These are phyloP conservation scores for Eucalyptus marginata DNA, from an alignment of 345 rosid species.

Conservation along the genomic window DNA sequence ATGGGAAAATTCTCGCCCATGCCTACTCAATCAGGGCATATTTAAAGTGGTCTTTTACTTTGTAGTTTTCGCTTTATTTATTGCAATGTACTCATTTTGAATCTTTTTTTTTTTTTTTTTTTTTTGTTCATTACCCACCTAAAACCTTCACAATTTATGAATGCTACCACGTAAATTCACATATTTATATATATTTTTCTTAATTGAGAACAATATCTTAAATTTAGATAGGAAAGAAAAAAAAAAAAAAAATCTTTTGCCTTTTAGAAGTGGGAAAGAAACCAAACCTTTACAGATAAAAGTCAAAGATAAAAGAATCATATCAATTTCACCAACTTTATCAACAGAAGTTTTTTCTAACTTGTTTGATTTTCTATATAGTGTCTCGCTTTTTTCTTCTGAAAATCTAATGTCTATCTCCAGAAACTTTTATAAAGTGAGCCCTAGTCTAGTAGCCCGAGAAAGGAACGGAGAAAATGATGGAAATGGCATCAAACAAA, in stretches of 20 bases:
- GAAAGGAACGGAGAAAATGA: neutral
- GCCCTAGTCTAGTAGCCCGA: neutral
- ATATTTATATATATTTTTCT: neutral
- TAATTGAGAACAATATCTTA: neutral
- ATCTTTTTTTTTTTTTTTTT: rapidly evolving
- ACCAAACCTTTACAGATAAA: neutral
- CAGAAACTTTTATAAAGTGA: neutral
- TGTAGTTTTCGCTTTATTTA: neutral
- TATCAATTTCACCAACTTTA: neutral
- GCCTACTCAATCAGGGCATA: neutral
- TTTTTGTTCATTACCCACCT: neutral
- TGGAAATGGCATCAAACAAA: neutral
- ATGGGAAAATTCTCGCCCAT: neutral
- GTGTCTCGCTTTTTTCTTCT: neutral
- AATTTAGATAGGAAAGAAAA: neutral
- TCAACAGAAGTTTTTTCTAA: neutral
- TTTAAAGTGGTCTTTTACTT: neutral
- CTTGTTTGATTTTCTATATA: neutral
- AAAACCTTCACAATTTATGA: neutral
- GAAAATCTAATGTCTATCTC: neutral
- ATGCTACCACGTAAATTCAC: neutral
- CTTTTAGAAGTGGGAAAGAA: neutral
- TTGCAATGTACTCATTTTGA: neutral
- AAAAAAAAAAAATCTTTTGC: neutral
- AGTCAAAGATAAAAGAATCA: neutral